These are phyloP conservation scores for Metschnikowia gelsemii DNA, from an alignment of 805 yeast genomes.

Conservation along the genomic window DNA sequence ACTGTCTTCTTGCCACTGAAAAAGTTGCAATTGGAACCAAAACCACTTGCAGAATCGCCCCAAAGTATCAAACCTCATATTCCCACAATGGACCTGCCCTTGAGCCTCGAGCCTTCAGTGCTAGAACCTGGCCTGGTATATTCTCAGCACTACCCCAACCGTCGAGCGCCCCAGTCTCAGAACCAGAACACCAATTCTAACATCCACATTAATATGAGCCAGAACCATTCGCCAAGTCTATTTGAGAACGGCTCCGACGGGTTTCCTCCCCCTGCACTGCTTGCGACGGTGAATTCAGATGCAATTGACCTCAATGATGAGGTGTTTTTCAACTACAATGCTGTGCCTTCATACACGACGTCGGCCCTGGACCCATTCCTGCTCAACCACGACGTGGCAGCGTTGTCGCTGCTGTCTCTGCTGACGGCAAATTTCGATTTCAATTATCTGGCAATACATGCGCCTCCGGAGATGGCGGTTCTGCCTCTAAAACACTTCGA, in stretches of 20 bases:
- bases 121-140: conserved; percentile 1
- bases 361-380: conserved; percentile 7
- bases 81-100: conserved; percentile 7
- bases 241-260: conserved; percentile 10
- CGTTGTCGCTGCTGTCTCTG: conserved; percentile 15
- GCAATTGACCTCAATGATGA: conserved; percentile 28
- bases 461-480: conserved; percentile 4
- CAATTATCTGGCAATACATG: neutral
- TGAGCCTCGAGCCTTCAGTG: conserved; percentile 10
- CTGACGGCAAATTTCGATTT: conserved; percentile 12
- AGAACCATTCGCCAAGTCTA: neutral
- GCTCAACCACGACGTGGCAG: conserved; percentile 2
- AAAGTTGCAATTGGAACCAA: no score
- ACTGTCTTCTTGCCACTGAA: no score
- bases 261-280: conserved; percentile 22
- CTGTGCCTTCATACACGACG: conserved; percentile 7
- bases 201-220: no score
- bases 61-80: neutral
- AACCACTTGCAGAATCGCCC: no score
- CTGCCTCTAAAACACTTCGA: conserved; percentile 11
- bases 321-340: conserved; percentile 23
- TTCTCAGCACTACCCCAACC: neutral
- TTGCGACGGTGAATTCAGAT: conserved; percentile 18
- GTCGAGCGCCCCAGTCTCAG: neutral
- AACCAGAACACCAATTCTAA: no score